Evolutionary conservation across 306 rosid genomes (phyloP), one percentile per base, ranked within the genome.

Genomic region (Adenanthera pavonina): DNA sequence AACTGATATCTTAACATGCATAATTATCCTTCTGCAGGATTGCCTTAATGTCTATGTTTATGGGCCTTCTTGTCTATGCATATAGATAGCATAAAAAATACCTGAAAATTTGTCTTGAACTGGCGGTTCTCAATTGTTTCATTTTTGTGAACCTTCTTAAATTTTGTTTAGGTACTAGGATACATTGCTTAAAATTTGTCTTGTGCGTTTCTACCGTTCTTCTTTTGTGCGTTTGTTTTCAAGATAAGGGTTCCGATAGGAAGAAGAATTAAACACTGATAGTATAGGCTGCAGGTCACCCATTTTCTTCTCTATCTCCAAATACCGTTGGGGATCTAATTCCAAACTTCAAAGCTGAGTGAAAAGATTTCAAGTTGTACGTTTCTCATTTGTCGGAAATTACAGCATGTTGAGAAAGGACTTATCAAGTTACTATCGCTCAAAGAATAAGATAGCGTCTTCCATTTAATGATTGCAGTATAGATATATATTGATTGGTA

Each of bases 251-350:
- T 6, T 33, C 16, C n/a, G 43, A 25, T 44, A 38, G 17, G 74
- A 43, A 19, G 53, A 8, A 43, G 51, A 46, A 69, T 69, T 30
- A 69, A n/a, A 16, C 72, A 41, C 71, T 78, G 53, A 60, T 47
- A 34, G 16, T 34, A 56, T 15, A 46, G 59, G 61, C 59, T 49
- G 40, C 81, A 67, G 30, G 3, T 75, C 64, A 12, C 76, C 43
- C 35, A 40, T 35, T 48, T 40, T 7, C 34, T n/a, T 3, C 49
- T n/a, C 8, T 41, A 8, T 41, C 47, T 16, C 70, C 12, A 35
- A 2, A 67, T n/a, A 9, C 20, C 4, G 44, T 33, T 8, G 51
- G 51, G 34, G 7, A 67, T 67, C 49, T 0, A 30, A 61, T 61
- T 65, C 33, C 49, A 67, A 38, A 74, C 46, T 65, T 1, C 30